Percentiles rank a stretch among this genome's conserved stretches.
phyloP scores from a whole-genome alignment of 1,139 yeast species.

The Kazachstania sp. region DNA sequence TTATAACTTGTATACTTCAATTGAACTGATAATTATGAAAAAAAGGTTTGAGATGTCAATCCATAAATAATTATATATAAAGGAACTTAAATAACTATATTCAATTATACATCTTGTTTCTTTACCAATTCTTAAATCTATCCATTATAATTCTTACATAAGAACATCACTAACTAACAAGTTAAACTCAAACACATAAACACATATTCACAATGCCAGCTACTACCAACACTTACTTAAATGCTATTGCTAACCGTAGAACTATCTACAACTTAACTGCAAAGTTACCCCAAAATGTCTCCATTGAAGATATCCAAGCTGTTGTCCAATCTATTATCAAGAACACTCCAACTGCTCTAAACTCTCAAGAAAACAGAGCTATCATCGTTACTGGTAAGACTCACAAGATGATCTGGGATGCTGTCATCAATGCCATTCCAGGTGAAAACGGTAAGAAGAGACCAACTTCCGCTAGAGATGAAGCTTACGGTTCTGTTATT shows the following conservation, averaged over 20 bases:
- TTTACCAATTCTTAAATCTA: neutral
- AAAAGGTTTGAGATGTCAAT: too few relatives aligned
- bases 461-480: conserved; percentile 33
- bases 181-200: neutral
- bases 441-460: conserved; percentile 29
- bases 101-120: neutral
- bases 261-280: conserved; percentile 31
- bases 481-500: conserved; percentile 37
- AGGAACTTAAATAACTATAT: neutral
- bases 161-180: neutral
- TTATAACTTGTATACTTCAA: too few relatives aligned
- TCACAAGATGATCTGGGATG: conserved; percentile 35
- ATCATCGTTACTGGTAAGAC: conserved; percentile 32
- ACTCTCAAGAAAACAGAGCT: conserved; percentile 37
- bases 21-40: too few relatives aligned
- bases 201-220: conserved; percentile 3
- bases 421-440: conserved; percentile 29
- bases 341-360: conserved; percentile 37
- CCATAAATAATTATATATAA: too few relatives aligned
- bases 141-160: neutral
- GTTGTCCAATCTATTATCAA: conserved; percentile 31
- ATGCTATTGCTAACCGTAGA: conserved; percentile 30
- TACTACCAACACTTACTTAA: conserved; percentile 9
- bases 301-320: conserved; percentile 27
- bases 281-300: conserved; percentile 31